These are phyloP conservation scores for Rhizopus arrhizus DNA, from an alignment of 371 early-diverging fungal species.

Conservation along the genomic window DNA sequence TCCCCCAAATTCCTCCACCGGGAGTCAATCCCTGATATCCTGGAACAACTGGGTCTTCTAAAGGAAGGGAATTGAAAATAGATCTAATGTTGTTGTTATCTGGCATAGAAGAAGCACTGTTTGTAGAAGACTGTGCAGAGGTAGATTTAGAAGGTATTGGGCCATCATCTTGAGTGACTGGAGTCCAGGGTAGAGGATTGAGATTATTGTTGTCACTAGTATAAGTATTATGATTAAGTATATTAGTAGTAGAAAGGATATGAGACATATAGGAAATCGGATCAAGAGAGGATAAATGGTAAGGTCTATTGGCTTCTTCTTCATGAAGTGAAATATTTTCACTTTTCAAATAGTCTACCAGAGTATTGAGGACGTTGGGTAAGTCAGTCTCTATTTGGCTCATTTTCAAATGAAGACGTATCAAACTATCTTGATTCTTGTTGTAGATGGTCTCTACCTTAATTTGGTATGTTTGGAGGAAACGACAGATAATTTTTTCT, in stretches of 20 bases:
- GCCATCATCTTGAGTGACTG: conserved; percentile 2
- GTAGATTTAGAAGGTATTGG: conserved; percentile 31
- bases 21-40: not conserved
- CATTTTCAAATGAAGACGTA: conserved; percentile 16
- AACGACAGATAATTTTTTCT: conserved; percentile 3
- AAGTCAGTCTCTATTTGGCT: conserved; percentile 11
- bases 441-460: conserved; percentile 3
- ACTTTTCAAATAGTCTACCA: conserved; percentile 17
- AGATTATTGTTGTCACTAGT: conserved; percentile 2
- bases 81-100: conserved; percentile 2
- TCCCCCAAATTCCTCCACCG: conserved; percentile 2
- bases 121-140: conserved; percentile 26
- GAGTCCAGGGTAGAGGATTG: conserved; percentile 1
- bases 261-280: conserved; percentile 1
- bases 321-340: conserved; percentile 21
- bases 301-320: conserved; percentile 9
- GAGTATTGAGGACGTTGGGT: conserved; percentile 8
- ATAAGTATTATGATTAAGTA: conserved; percentile 1
- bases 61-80: conserved; percentile 1
- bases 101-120: conserved; percentile 2
- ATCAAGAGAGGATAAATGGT: not conserved
- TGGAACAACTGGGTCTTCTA: conserved; percentile 1
- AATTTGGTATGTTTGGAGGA: conserved; percentile 12
- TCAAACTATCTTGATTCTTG: conserved; percentile 7
- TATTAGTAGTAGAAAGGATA: conserved; percentile 3